phyloP scores from a whole-genome alignment of 2,329 filamentous ascomycete species.

The Fusarium paranaense region DNA sequence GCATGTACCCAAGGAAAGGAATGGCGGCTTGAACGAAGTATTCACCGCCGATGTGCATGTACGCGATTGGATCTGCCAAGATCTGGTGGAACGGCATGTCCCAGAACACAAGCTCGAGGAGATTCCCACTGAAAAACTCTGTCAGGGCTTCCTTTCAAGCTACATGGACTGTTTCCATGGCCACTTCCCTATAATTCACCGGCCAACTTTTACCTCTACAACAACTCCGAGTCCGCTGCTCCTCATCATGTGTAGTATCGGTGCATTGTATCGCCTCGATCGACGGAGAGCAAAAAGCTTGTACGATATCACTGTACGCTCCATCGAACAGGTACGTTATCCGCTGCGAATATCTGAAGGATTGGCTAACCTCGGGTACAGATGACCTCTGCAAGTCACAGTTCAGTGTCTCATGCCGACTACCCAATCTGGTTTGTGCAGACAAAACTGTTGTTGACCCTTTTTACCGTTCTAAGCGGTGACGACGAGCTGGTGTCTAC shows the following conservation, averaged over 20 bases:
- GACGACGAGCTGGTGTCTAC: constrained; percentile 5
- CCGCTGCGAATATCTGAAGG: no score
- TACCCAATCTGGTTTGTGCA: constrained; percentile 19
- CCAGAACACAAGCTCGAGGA: not conserved
- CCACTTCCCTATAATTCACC: constrained; percentile 22
- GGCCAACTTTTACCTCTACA: constrained; percentile 1
- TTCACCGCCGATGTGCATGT: no score
- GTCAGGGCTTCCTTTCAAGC: constrained; percentile 16
- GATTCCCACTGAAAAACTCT: constrained; percentile 7
- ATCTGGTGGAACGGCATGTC: not conserved
- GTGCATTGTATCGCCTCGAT: constrained; percentile 22
- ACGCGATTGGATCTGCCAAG: not conserved
- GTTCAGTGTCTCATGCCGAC: no score
- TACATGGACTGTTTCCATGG: constrained; percentile 15
- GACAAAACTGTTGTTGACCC: constrained; percentile 10
- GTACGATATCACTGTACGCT: not conserved
- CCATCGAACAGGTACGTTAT: no score
- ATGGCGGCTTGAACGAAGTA: no score
- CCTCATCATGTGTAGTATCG: constrained; percentile 26
- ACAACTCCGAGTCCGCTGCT: constrained; percentile 15
- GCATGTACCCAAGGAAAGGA: no score
- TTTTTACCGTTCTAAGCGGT: constrained; percentile 23
- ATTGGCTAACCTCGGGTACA: no score
- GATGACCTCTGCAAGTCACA: no score
- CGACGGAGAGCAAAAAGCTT: constrained; percentile 5